phyloP scores from a whole-genome alignment of 768 basidiomycete species.

The Suillus ampliporus region DNA sequence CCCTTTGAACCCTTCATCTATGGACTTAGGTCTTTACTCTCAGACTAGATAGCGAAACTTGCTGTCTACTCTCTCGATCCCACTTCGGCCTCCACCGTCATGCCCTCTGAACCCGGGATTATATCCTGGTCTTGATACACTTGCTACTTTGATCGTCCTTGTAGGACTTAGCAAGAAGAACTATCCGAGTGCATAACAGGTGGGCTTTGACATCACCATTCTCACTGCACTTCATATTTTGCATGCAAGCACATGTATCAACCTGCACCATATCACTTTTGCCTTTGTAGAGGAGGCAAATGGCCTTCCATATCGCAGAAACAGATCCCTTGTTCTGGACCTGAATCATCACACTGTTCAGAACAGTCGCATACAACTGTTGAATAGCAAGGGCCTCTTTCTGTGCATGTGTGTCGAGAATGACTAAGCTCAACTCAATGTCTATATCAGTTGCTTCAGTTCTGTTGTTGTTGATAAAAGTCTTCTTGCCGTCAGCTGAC shows the following conservation, averaged over 20 bases:
- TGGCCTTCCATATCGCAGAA: not conserved
- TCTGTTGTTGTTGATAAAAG: not conserved
- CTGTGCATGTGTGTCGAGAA: not conserved
- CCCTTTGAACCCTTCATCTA: no score
- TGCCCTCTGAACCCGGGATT: no score
- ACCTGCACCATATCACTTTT: slow-evolving; percentile 14
- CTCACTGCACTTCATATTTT: slow-evolving; percentile 13
- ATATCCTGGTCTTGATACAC: no score
- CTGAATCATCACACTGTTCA: slow-evolving; percentile 2
- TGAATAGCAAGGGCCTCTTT: slow-evolving; percentile 12
- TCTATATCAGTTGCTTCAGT: not conserved
- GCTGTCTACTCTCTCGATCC: no score
- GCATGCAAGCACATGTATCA: not conserved
- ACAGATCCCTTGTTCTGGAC: not conserved
- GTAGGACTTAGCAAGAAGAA: no score
- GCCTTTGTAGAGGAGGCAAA: slow-evolving; percentile 8
- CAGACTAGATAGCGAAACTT: no score
- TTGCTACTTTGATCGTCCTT: no score
- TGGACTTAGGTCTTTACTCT: no score
- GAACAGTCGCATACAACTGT: slow-evolving; percentile 11
- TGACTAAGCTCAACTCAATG: not conserved
- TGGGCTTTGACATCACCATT: not conserved
- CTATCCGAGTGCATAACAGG: no score
- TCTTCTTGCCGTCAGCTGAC: not conserved
- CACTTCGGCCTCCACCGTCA: no score